Conservation (phyloP, 139 green algal genomes). For the Limnomonas spitsbergensis region DNA sequence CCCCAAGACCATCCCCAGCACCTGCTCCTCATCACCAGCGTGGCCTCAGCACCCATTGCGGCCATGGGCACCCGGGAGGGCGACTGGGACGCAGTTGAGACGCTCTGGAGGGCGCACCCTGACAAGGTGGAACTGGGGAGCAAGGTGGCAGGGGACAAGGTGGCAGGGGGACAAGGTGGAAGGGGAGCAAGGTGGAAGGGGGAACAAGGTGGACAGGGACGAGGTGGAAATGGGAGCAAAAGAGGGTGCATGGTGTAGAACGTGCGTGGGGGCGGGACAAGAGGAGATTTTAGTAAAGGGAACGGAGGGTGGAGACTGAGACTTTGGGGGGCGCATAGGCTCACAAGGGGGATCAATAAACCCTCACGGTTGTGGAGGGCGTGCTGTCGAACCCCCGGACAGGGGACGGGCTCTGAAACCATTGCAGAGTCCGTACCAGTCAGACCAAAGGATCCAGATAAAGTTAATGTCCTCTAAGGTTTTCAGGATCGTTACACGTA, state of each 20-base stretch:
- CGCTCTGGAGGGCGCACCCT: background rate
- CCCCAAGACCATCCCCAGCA: conserved; percentile 1
- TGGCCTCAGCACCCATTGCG: background rate
- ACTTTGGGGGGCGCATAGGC: too few relatives aligned
- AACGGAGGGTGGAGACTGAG: background rate
- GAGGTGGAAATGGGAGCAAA: too few relatives aligned
- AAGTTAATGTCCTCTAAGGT: too few relatives aligned
- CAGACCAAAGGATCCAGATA: too few relatives aligned
- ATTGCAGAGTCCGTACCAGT: too few relatives aligned
- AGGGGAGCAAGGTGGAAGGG: background rate
- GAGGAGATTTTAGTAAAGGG: too few relatives aligned
- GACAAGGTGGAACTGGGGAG: background rate
- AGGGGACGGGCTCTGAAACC: too few relatives aligned
- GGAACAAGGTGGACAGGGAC: too few relatives aligned
- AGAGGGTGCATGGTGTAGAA: background rate
- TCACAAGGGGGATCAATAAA: too few relatives aligned
- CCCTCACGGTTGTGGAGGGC: too few relatives aligned
- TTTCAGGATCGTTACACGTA: too few relatives aligned
- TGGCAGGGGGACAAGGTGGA: background rate
- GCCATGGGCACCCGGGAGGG: conserved; percentile 9
- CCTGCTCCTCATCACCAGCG: background rate
- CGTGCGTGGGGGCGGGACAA: background rate
- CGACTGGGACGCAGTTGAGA: conserved; percentile 41
- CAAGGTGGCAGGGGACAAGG: background rate
- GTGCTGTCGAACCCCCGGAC: too few relatives aligned